Base-by-base conservation (phyloP, 352 stramenopile genomes). In the Pseudoperonospora humuli region DNA sequence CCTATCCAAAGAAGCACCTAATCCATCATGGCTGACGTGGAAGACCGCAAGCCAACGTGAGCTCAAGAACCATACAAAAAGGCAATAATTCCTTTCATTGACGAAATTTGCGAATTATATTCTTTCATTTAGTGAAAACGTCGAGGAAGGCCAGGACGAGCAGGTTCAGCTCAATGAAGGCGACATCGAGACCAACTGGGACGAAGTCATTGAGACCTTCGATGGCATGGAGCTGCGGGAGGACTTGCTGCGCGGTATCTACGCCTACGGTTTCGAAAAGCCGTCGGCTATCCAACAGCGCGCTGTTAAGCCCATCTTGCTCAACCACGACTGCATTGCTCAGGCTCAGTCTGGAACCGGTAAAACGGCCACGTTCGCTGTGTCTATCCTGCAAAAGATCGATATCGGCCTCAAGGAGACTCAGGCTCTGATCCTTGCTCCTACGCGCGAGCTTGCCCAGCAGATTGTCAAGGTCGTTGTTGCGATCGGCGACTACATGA, bases 191-290 rank as follows among this genome's bases (percentile, higher is more conserved):
- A 97, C 94, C 49, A 98, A 98, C 80, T 98, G 95, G 95, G 93
- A 98, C 55, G 95, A 98, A 68, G 85, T 95, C 26, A 97, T 98
- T 54, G 90, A 98, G 60, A 96, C 86, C 15, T 99, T 99, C 67
- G 96, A 99, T 67, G 93, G 74, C 55, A 99, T 99, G 95, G 89
- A 97, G 25, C 70, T 99, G 40, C 91, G 93, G 35, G 95, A 98
- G 66, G 95, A 98, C 64, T 76, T 99, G 33, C 88, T 99, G 21
- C 84, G 96, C 54, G 97, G 97, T 45, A 99, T 99, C 64, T 99
- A 99, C 75, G 95, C 95, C 11, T 99, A 99, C 75, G 97, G 97
- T 95, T 99, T 99, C 64, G 97, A 99, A 72, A 99, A 99, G 76
- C 97, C 97, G 26, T 99, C 96, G 54, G 96, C 96, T 37, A 99